Base-by-base conservation (phyloP, 768 basidiomycete species). In the Trametes sanguinea region DNA sequence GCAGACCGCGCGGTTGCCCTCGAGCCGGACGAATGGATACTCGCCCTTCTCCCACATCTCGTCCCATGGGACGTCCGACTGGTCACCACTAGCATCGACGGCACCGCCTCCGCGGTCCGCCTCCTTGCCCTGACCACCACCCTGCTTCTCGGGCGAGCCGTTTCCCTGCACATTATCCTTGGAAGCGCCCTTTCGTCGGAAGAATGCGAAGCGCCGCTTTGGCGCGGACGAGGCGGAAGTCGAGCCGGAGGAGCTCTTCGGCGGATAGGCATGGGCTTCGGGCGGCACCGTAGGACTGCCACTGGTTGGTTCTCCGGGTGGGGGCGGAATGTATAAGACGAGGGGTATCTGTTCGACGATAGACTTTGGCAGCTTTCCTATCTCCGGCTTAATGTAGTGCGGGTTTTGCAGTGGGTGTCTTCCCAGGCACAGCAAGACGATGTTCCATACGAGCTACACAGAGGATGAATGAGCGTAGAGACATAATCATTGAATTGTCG, bases 281-380 rank as follows among this genome's bases (percentile, higher is more conserved):
- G 80, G 74, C 2, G 84, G 82, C 37, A 81, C 68, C 61, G 72
- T 76, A 47, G 62, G 69, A 10, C 29, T 67, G n/a, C 55, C 50
- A 44, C 72, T 68, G 1, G 65, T 35, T 32, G 63, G 67, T 29
- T 67, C 73, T 50, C 84, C 83, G 0, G 89, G 89, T 3, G 91
- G 89, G 0, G 90, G 83, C 4, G 91, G 91, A 42, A 94, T 93
- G 74, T 93, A 94, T 65, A 92, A 83, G 30, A 93, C 92, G 22
- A 94, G 80, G 1, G 92, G 92, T 42, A 94, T 93, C 51, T 81
- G 81, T 57, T 93, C 89, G 27, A 94, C 90, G 7, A 87, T 75
- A 6, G 85, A 75, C 69, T 85, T 86, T 1, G 90, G 77, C 7
- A 94, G 76, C 69, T 92, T 91, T 5, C 84, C 87, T 43, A 93